phyloP scores from a whole-genome alignment of 108 stramenopile species.

The Ochromonas danica region DNA sequence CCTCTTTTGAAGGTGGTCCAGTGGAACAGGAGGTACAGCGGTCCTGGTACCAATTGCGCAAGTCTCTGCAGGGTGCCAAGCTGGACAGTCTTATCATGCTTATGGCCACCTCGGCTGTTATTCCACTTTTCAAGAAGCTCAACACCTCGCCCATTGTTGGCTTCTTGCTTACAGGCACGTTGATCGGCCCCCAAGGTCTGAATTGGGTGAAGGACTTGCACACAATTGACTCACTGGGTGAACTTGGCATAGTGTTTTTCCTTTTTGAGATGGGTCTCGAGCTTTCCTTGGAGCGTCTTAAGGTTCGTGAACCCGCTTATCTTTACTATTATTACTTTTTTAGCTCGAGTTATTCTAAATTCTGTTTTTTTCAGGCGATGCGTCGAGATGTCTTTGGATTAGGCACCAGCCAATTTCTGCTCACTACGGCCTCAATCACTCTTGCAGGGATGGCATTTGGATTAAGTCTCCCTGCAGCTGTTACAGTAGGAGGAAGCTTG shows the following conservation, averaged over 20 bases:
- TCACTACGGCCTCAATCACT: slow-evolving; percentile 69
- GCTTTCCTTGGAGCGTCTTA: slow-evolving; percentile 65
- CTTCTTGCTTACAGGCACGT: slow-evolving; percentile 79
- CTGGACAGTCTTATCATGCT: slow-evolving; percentile 78
- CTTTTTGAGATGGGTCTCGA: slow-evolving; percentile 97
- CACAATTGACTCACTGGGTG: slow-evolving; percentile 69
- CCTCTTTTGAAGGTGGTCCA: too few relatives aligned
- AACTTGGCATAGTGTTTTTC: slow-evolving; percentile 93
- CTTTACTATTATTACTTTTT: too few relatives aligned
- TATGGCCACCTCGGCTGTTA: slow-evolving; percentile 77
- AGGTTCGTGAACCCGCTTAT: too few relatives aligned
- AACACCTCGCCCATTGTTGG: slow-evolving; percentile 85
- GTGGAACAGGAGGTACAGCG: too few relatives aligned
- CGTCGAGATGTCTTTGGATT: slow-evolving; percentile 86
- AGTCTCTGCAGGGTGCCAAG: too few relatives aligned
- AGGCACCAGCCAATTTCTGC: slow-evolving; percentile 75
- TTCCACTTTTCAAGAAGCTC: slow-evolving; percentile 77
- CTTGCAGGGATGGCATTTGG: slow-evolving; percentile 59
- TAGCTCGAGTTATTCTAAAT: too few relatives aligned
- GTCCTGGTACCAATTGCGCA: too few relatives aligned
- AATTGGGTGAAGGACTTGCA: slow-evolving; percentile 75
- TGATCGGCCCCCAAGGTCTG: slow-evolving; percentile 82
- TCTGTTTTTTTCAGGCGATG: too few relatives aligned
- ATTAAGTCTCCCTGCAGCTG: slow-evolving; percentile 67
- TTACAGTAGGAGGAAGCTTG: slow-evolving; percentile 82